Evolutionary conservation across 441 rosid species (phyloP).

Genomic region (Croton laevigatus): DNA sequence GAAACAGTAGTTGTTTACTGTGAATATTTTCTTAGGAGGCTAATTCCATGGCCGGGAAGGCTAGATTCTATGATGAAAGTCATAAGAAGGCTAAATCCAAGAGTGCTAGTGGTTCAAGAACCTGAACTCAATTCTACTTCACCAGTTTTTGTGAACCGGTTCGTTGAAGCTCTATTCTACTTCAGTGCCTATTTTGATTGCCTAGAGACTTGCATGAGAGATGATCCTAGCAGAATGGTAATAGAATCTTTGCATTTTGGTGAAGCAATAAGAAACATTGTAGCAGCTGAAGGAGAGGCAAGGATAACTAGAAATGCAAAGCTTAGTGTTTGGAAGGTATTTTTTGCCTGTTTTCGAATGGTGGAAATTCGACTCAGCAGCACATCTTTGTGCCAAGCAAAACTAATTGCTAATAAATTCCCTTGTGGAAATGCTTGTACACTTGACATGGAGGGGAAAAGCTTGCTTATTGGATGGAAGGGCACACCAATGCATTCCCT

Average conservation of each 20-base stretch:
- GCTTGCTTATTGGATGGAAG: slow-evolving; percentile 39
- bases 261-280: slow-evolving; percentile 20
- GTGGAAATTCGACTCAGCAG: slow-evolving; percentile 29
- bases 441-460: slow-evolving; percentile 19
- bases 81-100: slow-evolving; percentile 36
- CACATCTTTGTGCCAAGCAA: slow-evolving; percentile 31
- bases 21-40: slow-evolving; percentile 13
- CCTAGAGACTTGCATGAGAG: slow-evolving; percentile 21
- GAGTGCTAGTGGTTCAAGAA: slow-evolving; percentile 41
- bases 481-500: slow-evolving; percentile 36
- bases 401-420: slow-evolving; percentile 20
- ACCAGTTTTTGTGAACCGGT: slow-evolving; percentile 39
- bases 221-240: no score
- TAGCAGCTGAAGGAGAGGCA: slow-evolving; percentile 31
- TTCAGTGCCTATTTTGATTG: slow-evolving; percentile 51
- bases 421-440: slow-evolving; percentile 28
- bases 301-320: slow-evolving; percentile 25
- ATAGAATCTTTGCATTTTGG: neutral
- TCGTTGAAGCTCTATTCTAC: slow-evolving; percentile 46
- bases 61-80: slow-evolving; percentile 45
- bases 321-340: slow-evolving; percentile 34
- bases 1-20: slow-evolving; percentile 37
- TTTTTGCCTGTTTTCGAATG: slow-evolving; percentile 32
- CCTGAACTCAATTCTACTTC: slow-evolving; percentile 40
- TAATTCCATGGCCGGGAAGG: slow-evolving; percentile 31